Evolutionary conservation across 2,329 filamentous ascomycete genomes (phyloP).

Genomic region (Paracoccidioides lutzii): DNA sequence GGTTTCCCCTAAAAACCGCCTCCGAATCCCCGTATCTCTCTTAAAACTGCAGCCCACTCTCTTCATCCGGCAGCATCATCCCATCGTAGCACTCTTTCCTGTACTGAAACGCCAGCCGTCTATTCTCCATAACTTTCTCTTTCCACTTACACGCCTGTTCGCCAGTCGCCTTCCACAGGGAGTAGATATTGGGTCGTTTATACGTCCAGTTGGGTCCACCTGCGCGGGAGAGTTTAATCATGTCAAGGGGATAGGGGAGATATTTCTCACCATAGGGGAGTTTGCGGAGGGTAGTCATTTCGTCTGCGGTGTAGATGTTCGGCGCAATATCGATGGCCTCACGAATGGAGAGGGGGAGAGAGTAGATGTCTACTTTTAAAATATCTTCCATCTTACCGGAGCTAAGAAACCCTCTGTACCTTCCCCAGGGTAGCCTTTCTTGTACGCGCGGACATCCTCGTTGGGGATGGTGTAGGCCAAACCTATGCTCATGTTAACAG

Average conservation of each 20-base stretch:
- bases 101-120: background rate
- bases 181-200: conserved; percentile 3
- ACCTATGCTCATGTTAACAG: conserved; percentile 1
- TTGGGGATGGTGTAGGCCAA: conserved; percentile 7
- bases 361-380: conserved; percentile 5
- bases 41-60: background rate
- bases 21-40: background rate
- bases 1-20: conserved; percentile 1
- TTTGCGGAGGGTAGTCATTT: background rate
- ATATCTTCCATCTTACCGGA: background rate
- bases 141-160: conserved; percentile 4
- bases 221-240: conserved; percentile 1
- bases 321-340: background rate
- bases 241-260: conserved; percentile 4
- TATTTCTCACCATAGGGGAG: background rate
- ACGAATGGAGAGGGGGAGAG: conserved; percentile 2
- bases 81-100: conserved; percentile 3
- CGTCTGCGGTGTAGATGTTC: background rate
- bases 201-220: background rate
- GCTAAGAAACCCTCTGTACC: conserved; percentile 3
- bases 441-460: conserved; percentile 6
- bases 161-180: conserved; percentile 2
- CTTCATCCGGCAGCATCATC: conserved; percentile 1
- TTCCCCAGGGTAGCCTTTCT: conserved; percentile 2
- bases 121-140: background rate